A percentile compares a stretch with the other conserved stretches of the same genome.
phyloP scores from a whole-genome alignment of 768 basidiomycete species.

The Lentinus brumalis region DNA sequence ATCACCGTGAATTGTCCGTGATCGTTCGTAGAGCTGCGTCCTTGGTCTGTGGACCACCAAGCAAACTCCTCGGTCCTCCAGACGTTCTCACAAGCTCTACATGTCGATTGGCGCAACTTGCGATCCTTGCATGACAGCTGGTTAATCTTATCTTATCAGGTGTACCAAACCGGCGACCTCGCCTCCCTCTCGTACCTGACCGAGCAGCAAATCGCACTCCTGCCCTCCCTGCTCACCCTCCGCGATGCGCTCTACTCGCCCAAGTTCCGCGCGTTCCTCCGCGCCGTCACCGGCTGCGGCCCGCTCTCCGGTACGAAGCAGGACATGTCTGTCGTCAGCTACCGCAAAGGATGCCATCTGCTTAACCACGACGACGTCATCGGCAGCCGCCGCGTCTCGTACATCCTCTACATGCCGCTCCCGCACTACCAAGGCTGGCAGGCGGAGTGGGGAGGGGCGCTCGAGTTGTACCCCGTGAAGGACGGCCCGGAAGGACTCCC shows the following conservation, averaged over 20 bases:
- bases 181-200: conserved; percentile 89
- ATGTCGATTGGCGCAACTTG: not conserved
- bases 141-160: conserved; percentile 47
- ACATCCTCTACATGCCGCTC: conserved; percentile 95
- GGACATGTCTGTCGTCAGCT: conserved; percentile 94
- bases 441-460: conserved; percentile 88
- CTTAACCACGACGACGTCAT: conserved; percentile 99
- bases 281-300: conserved; percentile 87
- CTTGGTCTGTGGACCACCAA: too few relatives aligned
- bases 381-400: conserved; percentile 89
- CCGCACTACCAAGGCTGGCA: conserved; percentile 77
- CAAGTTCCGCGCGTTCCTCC: conserved; percentile 81
- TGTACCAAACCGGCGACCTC: conserved; percentile 96
- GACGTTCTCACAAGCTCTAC: too few relatives aligned
- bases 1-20: too few relatives aligned
- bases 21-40: too few relatives aligned
- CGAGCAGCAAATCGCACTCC: conserved; percentile 70
- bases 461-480: conserved; percentile 85
- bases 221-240: conserved; percentile 79
- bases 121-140: not conserved
- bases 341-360: conserved; percentile 89
- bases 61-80: too few relatives aligned
- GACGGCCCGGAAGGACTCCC: conserved; percentile 59
- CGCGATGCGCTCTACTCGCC: conserved; percentile 90
- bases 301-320: conserved; percentile 89